Evolutionary conservation across 1,284 basidiomycete species (phyloP), one percentile per base, ranked within the genome.

Genomic region (Ceratobasidium theobromae): DNA sequence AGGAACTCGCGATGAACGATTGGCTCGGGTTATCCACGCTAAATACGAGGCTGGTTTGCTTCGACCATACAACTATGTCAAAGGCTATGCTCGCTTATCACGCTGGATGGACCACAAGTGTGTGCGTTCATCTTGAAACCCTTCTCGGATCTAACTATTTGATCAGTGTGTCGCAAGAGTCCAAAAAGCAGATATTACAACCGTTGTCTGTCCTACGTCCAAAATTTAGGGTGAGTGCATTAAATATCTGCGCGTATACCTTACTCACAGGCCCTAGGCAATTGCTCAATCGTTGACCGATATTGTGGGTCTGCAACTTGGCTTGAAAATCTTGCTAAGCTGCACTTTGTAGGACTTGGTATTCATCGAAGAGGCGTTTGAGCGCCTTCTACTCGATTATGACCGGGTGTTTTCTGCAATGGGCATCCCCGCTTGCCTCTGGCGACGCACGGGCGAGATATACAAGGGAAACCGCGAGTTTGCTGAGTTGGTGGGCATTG

Each of bases 391-490:
- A 68, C 84, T 98, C 18, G 95, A 98, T 74, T 98, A 98, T 74
- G 95, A 98, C 74, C 88, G 95, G 38, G 92, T 96, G 0, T 95
- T 98, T 76, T 91, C 90, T 9, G 91, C 91, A 0, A 96, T 98
- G 86, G 95, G 93, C 46, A 93, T 98, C 8, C 97, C 97, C 0
- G 94, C 94, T 0, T 99, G 96, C 72, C 82, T 99, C 4, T 99
- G 96, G 97, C 82, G 95, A 30, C 80, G 96, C 52, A 98, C 96
- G 1, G 97, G 97, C 27, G 95, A 99, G 78, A 98, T 99, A 68
- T 98, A 98, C 82, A 98, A 95, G 78, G 96, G 87, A 41, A 99
- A 99, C 75, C 86, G 93, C 68, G 95, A 98, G 77, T 96, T 96
- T 76, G 88, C 91, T 2, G 91, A 93, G 72, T 79, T 96, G 1